Evolutionary conservation across 2,329 filamentous ascomycete genomes (phyloP).

Genomic region (Alternaria triticimaculans): DNA sequence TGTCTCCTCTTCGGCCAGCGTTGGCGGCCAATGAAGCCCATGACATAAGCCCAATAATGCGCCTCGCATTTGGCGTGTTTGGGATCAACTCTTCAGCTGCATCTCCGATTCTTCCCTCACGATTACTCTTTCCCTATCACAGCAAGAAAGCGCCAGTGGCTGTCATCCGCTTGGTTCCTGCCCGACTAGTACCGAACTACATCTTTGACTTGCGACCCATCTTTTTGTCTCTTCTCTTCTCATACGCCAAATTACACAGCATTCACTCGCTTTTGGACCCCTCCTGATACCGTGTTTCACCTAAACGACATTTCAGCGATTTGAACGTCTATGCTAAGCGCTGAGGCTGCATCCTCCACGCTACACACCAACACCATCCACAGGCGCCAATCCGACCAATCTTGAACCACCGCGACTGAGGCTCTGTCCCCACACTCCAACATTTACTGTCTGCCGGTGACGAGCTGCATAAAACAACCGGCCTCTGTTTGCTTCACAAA

Average conservation of each 20-base stretch:
- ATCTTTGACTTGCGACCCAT: slow-evolving; percentile 21
- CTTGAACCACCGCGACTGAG: slow-evolving; percentile 23
- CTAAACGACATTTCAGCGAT: slow-evolving; percentile 34
- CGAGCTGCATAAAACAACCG: slow-evolving; percentile 32
- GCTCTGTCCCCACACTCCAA: slow-evolving; percentile 20
- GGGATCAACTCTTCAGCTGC: slow-evolving; percentile 30
- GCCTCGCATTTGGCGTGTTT: slow-evolving; percentile 37
- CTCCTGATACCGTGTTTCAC: slow-evolving; percentile 38
- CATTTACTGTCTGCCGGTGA: slow-evolving; percentile 13
- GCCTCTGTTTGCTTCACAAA: slow-evolving; percentile 20
- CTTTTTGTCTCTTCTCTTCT: slow-evolving; percentile 21
- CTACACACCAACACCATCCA: slow-evolving; percentile 30
- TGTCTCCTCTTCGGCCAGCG: slow-evolving; percentile 25
- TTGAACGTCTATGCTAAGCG: slow-evolving; percentile 41
- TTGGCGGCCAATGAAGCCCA: slow-evolving; percentile 34
- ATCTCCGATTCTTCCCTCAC: slow-evolving; percentile 19
- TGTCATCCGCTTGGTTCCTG: slow-evolving; percentile 28
- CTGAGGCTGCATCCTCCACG: slow-evolving; percentile 36
- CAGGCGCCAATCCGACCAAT: slow-evolving; percentile 45
- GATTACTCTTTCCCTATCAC: slow-evolving; percentile 23
- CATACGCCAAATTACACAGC: slow-evolving; percentile 24
- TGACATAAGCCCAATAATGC: slow-evolving; percentile 31
- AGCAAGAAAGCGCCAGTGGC: slow-evolving; percentile 32
- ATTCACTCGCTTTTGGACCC: slow-evolving; percentile 32
- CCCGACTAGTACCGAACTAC: slow-evolving; percentile 18